Evolutionary conservation across 2,329 filamentous ascomycete genomes (phyloP), one percentile per base, ranked within the genome.

Genomic region (Bipolaris victoriae): DNA sequence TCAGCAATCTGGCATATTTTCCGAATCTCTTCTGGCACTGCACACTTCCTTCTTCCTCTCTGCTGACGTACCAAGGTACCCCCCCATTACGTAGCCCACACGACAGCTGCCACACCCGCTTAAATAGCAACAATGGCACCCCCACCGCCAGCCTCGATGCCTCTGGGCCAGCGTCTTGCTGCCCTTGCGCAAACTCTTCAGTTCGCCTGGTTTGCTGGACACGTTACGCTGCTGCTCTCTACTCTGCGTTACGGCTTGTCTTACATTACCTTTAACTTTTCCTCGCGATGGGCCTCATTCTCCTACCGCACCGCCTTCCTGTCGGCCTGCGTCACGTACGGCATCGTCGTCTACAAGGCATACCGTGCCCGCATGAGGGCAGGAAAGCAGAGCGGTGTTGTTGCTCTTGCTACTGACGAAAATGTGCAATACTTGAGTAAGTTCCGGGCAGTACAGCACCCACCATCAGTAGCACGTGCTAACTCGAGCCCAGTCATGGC

Each of bases 301-400:
- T 90, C 90, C 55, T 99, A 99, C 82, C 93, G 95, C 71, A 86
- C 89, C 52, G 91, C 93, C 56, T 99, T 99, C 77, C 67, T 97
- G 68, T 89, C 93, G 2, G 95, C 95, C 5, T 92, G 92, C 46
- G 86, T 88, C 48, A 98, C 95, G 10, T 99, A 99, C 78, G 94
- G 95, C 65, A 98, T 99, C 66, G 95, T 99, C 48, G 94, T 99
- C 61, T 98, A 97, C 85, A 99, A 99, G 86, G 93, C 92, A 57
- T 91, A 93, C 82, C 88, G 93, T 66, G 91, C 93, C 68, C 90
- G 92, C 66, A 85, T 90, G 69, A 90, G 91, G 84, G 83, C 88
- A 48, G 88, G 89, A 63, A 87, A 87, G 69, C 86, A 84, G 74
- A 75, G 80, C 79, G 86, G 90, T 57, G 77, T 84, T 47, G 52